phyloP scores from a whole-genome alignment of 2,329 filamentous ascomycete species.

The Paraphaeosphaeria minitans region DNA sequence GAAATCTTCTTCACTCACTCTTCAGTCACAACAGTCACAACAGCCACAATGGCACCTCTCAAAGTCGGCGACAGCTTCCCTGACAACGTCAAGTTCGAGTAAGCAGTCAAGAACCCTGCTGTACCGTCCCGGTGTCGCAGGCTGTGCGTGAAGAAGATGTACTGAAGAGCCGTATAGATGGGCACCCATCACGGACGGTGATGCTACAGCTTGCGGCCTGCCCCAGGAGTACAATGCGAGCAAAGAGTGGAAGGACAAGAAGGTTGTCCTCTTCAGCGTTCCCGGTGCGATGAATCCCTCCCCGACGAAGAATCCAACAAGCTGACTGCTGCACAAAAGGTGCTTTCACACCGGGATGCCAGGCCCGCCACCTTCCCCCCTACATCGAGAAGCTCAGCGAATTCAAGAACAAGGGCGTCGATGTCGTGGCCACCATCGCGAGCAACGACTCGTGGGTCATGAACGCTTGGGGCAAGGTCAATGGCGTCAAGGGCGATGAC shows the following conservation, averaged over 20 bases:
- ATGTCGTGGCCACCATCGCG: slow-evolving; percentile 79
- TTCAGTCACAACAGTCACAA: too few species aligned
- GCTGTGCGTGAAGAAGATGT: not conserved
- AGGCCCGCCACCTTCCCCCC: slow-evolving; percentile 77
- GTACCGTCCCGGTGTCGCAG: not conserved
- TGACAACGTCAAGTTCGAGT: slow-evolving; percentile 76
- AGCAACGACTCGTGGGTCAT: slow-evolving; percentile 88
- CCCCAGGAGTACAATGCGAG: slow-evolving; percentile 79
- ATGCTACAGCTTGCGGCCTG: slow-evolving; percentile 76
- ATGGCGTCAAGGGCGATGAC: slow-evolving; percentile 73
- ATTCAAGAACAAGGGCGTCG: slow-evolving; percentile 80
- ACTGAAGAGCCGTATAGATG: slow-evolving; percentile 57
- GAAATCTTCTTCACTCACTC: slow-evolving; percentile 7
- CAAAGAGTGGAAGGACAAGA: slow-evolving; percentile 74
- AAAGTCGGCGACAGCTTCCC: slow-evolving; percentile 86
- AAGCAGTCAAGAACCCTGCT: slow-evolving; percentile 37
- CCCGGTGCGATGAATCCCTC: slow-evolving; percentile 55
- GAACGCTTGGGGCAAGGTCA: slow-evolving; percentile 89
- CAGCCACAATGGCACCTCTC: slow-evolving; percentile 64
- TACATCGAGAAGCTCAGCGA: slow-evolving; percentile 75
- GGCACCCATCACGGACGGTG: slow-evolving; percentile 75
- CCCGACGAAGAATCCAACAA: not conserved
- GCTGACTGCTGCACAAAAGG: slow-evolving; percentile 48
- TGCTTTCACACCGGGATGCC: slow-evolving; percentile 88
- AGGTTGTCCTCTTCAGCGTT: slow-evolving; percentile 71